These are phyloP conservation scores for Panaeolus papilionaceus DNA, from an alignment of 768 basidiomycete genomes.

Conservation along the genomic window DNA sequence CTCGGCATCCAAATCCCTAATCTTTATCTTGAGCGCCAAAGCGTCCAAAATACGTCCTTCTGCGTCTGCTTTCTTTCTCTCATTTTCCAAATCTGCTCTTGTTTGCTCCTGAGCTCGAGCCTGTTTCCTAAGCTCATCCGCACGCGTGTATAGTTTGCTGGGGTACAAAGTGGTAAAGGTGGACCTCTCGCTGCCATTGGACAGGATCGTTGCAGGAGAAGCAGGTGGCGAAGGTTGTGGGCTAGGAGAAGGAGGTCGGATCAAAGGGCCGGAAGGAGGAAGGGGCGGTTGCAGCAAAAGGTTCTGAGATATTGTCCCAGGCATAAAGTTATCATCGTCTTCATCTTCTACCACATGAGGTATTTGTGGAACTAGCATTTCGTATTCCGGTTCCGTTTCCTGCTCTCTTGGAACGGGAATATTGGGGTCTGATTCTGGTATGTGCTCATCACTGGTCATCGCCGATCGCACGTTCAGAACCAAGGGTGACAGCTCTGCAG, in stretches of 20 bases:
- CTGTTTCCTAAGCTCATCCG: slow-evolving; percentile 44
- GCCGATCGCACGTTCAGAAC: slow-evolving; percentile 31
- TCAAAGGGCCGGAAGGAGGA: slow-evolving; percentile 31
- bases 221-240: slow-evolving; percentile 22
- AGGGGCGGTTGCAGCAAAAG: slow-evolving; percentile 31
- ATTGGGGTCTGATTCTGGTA: slow-evolving; percentile 22
- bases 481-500: slow-evolving; percentile 30
- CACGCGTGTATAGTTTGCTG: slow-evolving; percentile 37
- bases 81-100: slow-evolving; percentile 31
- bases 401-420: neutral
- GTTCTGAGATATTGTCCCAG: slow-evolving; percentile 33
- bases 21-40: slow-evolving; percentile 44
- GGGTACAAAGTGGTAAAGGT: slow-evolving; percentile 40
- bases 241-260: slow-evolving; percentile 23
- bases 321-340: slow-evolving; percentile 28
- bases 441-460: slow-evolving; percentile 24
- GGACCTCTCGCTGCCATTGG: slow-evolving; percentile 30
- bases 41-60: slow-evolving; percentile 44
- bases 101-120: slow-evolving; percentile 46
- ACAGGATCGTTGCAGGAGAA: slow-evolving; percentile 30
- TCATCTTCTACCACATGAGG: slow-evolving; percentile 4
- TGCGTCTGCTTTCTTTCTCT: slow-evolving; percentile 36
- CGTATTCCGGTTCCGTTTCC: neutral
- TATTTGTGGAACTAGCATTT: slow-evolving; percentile 1
- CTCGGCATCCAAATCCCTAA: slow-evolving; percentile 40